phyloP scores from a whole-genome alignment of 2,329 filamentous ascomycete species.

The Myriangium duriaei region DNA sequence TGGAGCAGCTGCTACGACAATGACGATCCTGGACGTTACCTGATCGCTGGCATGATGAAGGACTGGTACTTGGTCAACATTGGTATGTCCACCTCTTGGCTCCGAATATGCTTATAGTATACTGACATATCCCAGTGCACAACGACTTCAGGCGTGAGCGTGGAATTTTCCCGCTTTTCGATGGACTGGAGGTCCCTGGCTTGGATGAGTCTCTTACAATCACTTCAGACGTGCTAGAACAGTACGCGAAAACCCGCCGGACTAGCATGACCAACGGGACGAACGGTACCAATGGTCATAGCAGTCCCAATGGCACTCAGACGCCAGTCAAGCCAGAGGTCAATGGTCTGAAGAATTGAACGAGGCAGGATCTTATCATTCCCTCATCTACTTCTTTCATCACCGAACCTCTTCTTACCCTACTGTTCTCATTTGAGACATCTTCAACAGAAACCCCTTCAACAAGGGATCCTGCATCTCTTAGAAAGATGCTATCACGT shows the following conservation, averaged over 20 bases:
- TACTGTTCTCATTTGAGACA: too few species aligned
- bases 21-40: conserved; percentile 59
- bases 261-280: conserved; percentile 3
- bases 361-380: too few species aligned
- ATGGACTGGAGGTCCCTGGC: conserved; percentile 58
- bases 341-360: conserved; percentile 21
- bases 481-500: conserved; percentile 1
- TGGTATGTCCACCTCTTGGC: conserved; percentile 43
- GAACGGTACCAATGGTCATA: conserved; percentile 6
- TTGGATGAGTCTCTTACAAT: conserved; percentile 36
- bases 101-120: neutral
- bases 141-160: conserved; percentile 87
- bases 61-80: conserved; percentile 94
- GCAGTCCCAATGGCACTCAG: too few species aligned
- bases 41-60: conserved; percentile 76
- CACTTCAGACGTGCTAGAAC: conserved; percentile 3
- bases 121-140: conserved; percentile 50
- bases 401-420: too few species aligned
- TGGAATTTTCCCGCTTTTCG: conserved; percentile 75
- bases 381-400: too few species aligned
- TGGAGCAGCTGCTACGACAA: conserved; percentile 87
- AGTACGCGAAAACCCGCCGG: conserved; percentile 3
- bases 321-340: conserved; percentile 19
- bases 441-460: conserved; percentile 12
- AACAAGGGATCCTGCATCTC: conserved; percentile 8